Evolutionary conservation across 768 basidiomycete genomes (phyloP).

Genomic region (Russula dissimulans): DNA sequence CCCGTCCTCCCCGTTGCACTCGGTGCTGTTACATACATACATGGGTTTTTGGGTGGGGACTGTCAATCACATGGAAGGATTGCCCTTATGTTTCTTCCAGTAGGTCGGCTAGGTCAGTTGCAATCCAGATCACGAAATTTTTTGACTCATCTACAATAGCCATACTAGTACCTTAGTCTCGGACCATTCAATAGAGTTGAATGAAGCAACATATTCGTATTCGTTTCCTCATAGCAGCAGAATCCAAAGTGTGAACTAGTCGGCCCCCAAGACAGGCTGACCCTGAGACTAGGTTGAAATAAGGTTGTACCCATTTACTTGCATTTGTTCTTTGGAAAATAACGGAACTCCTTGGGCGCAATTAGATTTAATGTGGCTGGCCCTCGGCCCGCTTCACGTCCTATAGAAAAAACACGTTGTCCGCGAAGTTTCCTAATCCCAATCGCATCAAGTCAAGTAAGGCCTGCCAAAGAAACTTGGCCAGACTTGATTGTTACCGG

Average conservation of each 20-base stretch:
- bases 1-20: too few species aligned
- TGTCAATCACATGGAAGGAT: not conserved
- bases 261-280: not conserved
- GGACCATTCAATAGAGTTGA: too few species aligned
- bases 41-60: not conserved
- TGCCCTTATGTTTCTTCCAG: not conserved
- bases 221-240: not conserved
- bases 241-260: not conserved
- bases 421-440: too few species aligned
- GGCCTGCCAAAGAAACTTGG: not conserved
- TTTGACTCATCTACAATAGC: too few species aligned
- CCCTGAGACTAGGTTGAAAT: not conserved
- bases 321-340: not conserved
- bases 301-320: not conserved
- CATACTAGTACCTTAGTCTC: too few species aligned
- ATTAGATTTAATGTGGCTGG: not conserved
- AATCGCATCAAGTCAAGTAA: too few species aligned
- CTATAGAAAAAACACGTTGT: too few species aligned
- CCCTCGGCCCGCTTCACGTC: too few species aligned
- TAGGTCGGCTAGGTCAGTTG: too few species aligned
- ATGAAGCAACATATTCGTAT: not conserved
- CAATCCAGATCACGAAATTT: too few species aligned
- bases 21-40: not conserved
- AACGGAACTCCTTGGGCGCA: not conserved
- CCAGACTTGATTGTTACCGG: not conserved